phyloP scores from a whole-genome alignment of 1,284 basidiomycete species.

The Boletus nobilissimus region DNA sequence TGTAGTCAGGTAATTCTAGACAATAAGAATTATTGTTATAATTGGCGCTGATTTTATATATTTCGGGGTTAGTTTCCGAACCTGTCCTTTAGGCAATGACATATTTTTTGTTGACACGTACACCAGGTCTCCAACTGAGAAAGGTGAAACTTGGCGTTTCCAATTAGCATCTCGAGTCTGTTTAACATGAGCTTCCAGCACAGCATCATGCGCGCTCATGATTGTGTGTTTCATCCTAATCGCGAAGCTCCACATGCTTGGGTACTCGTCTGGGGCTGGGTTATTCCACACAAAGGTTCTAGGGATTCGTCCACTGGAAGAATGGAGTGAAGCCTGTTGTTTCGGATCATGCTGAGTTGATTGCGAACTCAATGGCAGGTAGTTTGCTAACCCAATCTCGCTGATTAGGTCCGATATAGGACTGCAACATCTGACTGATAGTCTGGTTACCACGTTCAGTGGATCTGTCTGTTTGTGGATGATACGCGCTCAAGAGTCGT shows the following conservation, averaged over 20 bases:
- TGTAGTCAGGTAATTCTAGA: background rate
- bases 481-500: background rate
- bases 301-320: constrained; percentile 47
- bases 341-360: constrained; percentile 10
- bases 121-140: constrained; percentile 38
- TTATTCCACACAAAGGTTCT: constrained; percentile 44
- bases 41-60: constrained; percentile 26
- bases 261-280: constrained; percentile 15
- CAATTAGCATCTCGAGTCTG: constrained; percentile 34
- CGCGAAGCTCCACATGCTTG: constrained; percentile 40
- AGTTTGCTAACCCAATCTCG: constrained; percentile 4
- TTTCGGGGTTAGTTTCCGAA: constrained; percentile 49
- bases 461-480: background rate
- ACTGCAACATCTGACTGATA: background rate
- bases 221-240: constrained; percentile 39
- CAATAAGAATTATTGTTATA: background rate
- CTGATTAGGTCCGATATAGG: constrained; percentile 16
- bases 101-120: constrained; percentile 53
- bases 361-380: constrained; percentile 31
- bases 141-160: constrained; percentile 12
- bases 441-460: background rate
- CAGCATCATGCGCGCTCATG: constrained; percentile 43
- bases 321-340: constrained; percentile 50
- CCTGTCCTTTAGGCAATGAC: constrained; percentile 41
- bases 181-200: constrained; percentile 44